phyloP scores from a whole-genome alignment of 495 filamentous ascomycete species.

The Penicillium macrosclerotiorum region DNA sequence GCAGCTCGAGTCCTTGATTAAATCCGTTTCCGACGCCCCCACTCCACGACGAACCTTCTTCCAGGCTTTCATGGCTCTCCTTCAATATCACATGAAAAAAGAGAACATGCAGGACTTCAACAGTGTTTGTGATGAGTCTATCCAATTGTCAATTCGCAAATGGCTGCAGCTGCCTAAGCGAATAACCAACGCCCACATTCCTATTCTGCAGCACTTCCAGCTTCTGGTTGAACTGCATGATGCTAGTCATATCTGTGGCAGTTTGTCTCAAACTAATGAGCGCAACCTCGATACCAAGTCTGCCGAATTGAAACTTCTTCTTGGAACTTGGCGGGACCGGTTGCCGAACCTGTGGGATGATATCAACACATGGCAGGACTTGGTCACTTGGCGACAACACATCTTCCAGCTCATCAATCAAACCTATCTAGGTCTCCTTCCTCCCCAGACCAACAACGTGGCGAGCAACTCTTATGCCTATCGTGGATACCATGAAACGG shows the following conservation, averaged over 20 bases:
- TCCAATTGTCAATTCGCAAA: slow-evolving; percentile 93
- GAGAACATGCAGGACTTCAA: slow-evolving; percentile 80
- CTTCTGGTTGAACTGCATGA: slow-evolving; percentile 98
- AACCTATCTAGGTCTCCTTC: slow-evolving; percentile 85
- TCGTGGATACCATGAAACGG: slow-evolving; percentile 95
- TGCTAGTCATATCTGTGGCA: slow-evolving; percentile 90
- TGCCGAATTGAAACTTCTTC: slow-evolving; percentile 88
- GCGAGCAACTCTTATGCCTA: slow-evolving; percentile 90
- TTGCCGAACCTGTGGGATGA: slow-evolving; percentile 99
- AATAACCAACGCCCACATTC: slow-evolving; percentile 94
- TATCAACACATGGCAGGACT: slow-evolving; percentile 97
- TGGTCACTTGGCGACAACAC: slow-evolving; percentile 98
- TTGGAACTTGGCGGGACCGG: slow-evolving; percentile 93
- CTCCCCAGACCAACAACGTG: slow-evolving; percentile 73
- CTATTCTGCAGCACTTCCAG: slow-evolving; percentile 95
- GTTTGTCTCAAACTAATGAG: slow-evolving; percentile 78
- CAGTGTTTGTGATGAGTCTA: slow-evolving; percentile 88
- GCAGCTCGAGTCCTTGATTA: slow-evolving; percentile 84
- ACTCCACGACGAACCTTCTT: slow-evolving; percentile 93
- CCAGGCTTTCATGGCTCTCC: slow-evolving; percentile 93
- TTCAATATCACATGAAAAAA: slow-evolving; percentile 87
- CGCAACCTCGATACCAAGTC: slow-evolving; percentile 90
- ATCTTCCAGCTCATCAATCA: slow-evolving; percentile 96
- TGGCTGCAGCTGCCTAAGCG: slow-evolving; percentile 95
- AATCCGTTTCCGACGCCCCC: slow-evolving; percentile 94